Evolutionary conservation across 768 basidiomycete genomes (phyloP), one percentile per base, ranked within the genome.

Genomic region (Multifurca ochricompacta): DNA sequence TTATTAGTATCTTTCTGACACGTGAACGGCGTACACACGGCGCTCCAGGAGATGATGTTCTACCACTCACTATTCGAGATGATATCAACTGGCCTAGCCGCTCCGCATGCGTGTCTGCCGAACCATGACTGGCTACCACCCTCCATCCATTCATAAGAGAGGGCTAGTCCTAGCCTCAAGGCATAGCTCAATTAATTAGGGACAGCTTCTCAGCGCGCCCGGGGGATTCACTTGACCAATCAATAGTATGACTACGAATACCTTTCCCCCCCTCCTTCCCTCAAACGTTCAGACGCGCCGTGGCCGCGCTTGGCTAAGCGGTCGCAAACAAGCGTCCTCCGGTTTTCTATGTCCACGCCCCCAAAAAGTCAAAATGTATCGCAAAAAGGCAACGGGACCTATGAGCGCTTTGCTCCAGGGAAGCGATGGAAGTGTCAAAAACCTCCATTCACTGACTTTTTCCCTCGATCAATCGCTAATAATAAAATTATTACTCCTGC

Each of bases 381-480:
- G 32, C 18, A 47, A 57, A 47, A 52, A 44, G 56, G 45, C n/a
- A 57, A 57, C 44, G 51, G 55, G 27, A n/a, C 34, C 19, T 16
- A 2, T 28, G 8, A 6, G 49, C 54, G 49, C 44, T 45, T 35
- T 5, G n/a, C 13, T 21, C 44, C 36, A 45, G 30, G 30, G 48
- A 50, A 55, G 42, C 42, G 6, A 16, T 32, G 18, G 21, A 40
- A 30, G 45, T 47, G 56, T 57, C 56, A 57, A 52, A 23, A 10
- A 21, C 34, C 16, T 13, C 43, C 37, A 18, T 46, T 35, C n/a
- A 47, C 45, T 56, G 18, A 4, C 27, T n/a, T 40, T 56, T 47
- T 41, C 53, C 44, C 46, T 48, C 53, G 53, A 54, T 54, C 45
- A 54, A n/a, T 54, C 32, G 46, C 53, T 25, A 54, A 49, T 42